These are phyloP conservation scores for Trametes gibbosa DNA, from an alignment of 768 basidiomycete genomes.

Conservation along the genomic window DNA sequence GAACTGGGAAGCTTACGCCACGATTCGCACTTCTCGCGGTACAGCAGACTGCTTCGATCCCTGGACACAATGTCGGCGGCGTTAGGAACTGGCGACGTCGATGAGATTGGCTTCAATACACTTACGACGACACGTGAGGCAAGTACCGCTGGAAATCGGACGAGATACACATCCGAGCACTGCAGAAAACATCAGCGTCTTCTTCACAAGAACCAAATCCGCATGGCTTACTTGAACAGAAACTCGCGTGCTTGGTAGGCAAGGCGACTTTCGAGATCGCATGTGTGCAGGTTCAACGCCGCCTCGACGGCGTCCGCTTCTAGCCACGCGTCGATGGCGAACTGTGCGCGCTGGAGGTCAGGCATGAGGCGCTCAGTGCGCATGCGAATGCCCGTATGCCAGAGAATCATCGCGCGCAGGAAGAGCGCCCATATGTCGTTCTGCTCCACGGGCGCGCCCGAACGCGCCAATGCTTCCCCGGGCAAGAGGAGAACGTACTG, in stretches of 20 bases:
- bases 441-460: conserved; percentile 38
- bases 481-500: conserved; percentile 72
- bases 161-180: conserved; percentile 66
- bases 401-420: conserved; percentile 64
- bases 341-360: conserved; percentile 54
- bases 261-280: conserved; percentile 62
- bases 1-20: conserved; percentile 18
- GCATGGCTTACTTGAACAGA: conserved; percentile 63
- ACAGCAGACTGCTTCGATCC: conserved; percentile 17
- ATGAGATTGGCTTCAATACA: no score
- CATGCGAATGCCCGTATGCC: conserved; percentile 68
- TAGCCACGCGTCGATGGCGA: conserved; percentile 65
- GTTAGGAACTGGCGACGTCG: no score
- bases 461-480: conserved; percentile 50
- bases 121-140: conserved; percentile 55
- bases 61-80: no score
- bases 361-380: conserved; percentile 39
- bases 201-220: background rate
- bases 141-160: conserved; percentile 65
- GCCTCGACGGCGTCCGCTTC: conserved; percentile 65
- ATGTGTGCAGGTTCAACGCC: conserved; percentile 61
- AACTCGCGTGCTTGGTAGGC: conserved; percentile 70
- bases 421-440: conserved; percentile 78
- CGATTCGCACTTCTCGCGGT: conserved; percentile 23
- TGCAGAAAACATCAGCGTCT: conserved; percentile 23